phyloP scores from a whole-genome alignment of 495 filamentous ascomycete species.

The Hapsidospora chrysogenum region DNA sequence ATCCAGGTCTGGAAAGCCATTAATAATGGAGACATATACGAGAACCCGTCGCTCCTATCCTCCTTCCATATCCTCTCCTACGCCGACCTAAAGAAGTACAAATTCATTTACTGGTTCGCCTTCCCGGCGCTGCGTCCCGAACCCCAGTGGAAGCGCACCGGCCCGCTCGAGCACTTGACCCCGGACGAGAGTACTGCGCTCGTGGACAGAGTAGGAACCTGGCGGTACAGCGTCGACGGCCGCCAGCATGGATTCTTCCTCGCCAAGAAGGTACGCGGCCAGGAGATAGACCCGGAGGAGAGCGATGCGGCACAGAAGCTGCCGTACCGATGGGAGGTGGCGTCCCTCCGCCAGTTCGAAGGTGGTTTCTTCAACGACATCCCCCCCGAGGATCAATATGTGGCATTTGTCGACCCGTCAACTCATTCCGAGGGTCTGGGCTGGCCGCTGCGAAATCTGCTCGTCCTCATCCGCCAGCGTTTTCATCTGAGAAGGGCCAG shows the following conservation, averaged over 20 bases:
- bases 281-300: conserved; percentile 13
- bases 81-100: conserved; percentile 91
- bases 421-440: conserved; percentile 73
- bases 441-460: conserved; percentile 82
- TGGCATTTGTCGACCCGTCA: conserved; percentile 83
- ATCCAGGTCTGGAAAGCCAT: conserved; percentile 98
- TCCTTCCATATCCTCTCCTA: conserved; percentile 85
- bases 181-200: conserved; percentile 52
- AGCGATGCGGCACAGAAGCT: conserved; percentile 25
- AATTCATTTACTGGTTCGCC: conserved; percentile 86
- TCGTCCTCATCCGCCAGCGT: conserved; percentile 69
- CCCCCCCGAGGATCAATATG: conserved; percentile 51
- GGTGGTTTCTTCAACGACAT: conserved; percentile 67
- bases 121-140: conserved; percentile 87
- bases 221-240: conserved; percentile 62
- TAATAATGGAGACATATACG: conserved; percentile 87
- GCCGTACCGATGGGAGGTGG: conserved; percentile 58
- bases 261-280: conserved; percentile 47
- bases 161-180: conserved; percentile 34
- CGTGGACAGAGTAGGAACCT: conserved; percentile 66
- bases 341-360: conserved; percentile 60
- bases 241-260: conserved; percentile 90
- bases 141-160: conserved; percentile 50
- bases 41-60: conserved; percentile 74
- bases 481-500: conserved; percentile 65